Base-by-base conservation (phyloP, 2,329 filamentous ascomycete genomes). In the Neoarthrinium moseri region DNA sequence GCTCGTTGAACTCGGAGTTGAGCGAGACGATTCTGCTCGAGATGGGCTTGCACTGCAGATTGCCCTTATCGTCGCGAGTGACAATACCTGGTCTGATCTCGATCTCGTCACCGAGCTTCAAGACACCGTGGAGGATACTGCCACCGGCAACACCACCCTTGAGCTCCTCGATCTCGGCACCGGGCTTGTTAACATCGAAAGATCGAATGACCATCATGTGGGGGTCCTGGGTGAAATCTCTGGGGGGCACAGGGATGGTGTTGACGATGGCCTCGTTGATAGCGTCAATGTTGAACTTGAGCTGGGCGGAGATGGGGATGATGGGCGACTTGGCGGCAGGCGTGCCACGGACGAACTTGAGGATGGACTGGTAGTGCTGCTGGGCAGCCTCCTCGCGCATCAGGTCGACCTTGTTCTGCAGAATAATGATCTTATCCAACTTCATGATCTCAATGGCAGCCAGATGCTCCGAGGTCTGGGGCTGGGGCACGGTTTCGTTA, bases 361-460 rank as follows among this genome's bases (percentile, higher is more conserved):
- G 80, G 57, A 99, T 99, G 2, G 91, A 96, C 71, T 96, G 86
- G 77, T 96, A 94, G 71, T 99, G 94, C 64, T 92, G 83, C 63
- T 90, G 82, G 39, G 95, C 94, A 52, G 87, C 89, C 67, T 97
- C 92, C 78, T 96, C 89, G 60, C 91, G 83, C 91, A 99, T 97
- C 59, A 99, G 74, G 67, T 99, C 94, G 62, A 99, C 94, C 82
- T 99, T 99, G 78, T 99, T 99, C 73, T 99, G 94, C 49, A 99
- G 83, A 64, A 99, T 97, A 68, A 99, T 96, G 72, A 99, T 96
- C 75, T 99, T 95, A 71, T 95, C 91, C 54, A 99, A 83, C 80
- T 99, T 99, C 94, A 99, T 99, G 67, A 99, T 99, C 72, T 99
- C 94, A 65, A 99, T 97, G 56, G 94, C 94, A 56, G 94, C 94